phyloP scores from a whole-genome alignment of 2,329 filamentous ascomycete genomes.

The Pseudocercospora fijiensis region DNA sequence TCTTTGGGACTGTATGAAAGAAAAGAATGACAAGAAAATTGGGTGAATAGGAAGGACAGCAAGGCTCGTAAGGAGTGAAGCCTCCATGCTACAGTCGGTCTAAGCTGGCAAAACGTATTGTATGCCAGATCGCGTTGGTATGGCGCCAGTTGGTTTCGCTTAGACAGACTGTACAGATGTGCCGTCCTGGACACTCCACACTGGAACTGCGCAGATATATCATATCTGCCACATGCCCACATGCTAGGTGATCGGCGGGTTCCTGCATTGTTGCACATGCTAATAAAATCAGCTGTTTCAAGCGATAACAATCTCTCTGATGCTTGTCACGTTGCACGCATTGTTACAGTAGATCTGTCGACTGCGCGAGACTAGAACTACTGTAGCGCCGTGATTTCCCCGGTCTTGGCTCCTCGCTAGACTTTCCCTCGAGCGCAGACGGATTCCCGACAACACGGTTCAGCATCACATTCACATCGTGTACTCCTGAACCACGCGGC shows the following conservation, averaged over 20 bases:
- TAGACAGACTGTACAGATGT: too few species aligned
- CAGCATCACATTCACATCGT: not conserved
- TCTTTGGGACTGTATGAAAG: not conserved
- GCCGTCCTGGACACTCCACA: not conserved
- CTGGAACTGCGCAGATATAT: not conserved
- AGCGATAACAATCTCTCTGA: not conserved
- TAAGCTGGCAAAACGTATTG: too few species aligned
- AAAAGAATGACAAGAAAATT: not conserved
- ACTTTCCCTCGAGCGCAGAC: not conserved
- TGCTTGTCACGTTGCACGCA: not conserved
- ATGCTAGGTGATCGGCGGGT: conserved; percentile 5
- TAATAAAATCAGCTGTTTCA: not conserved
- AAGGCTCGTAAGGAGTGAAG: conserved; percentile 17
- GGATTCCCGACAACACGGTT: not conserved
- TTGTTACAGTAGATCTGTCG: not conserved
- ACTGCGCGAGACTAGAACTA: not conserved
- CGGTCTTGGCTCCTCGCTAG: not conserved
- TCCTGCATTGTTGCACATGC: not conserved
- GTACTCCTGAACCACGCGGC: not conserved
- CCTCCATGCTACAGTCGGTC: conserved; percentile 2
- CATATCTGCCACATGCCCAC: conserved; percentile 1
- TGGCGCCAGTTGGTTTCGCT: too few species aligned
- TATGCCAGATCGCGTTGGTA: too few species aligned
- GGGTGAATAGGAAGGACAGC: not conserved
- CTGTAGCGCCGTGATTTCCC: conserved; percentile 6